Conservation (phyloP, 768 basidiomycete genomes). For the Tylopilus balloui region DNA sequence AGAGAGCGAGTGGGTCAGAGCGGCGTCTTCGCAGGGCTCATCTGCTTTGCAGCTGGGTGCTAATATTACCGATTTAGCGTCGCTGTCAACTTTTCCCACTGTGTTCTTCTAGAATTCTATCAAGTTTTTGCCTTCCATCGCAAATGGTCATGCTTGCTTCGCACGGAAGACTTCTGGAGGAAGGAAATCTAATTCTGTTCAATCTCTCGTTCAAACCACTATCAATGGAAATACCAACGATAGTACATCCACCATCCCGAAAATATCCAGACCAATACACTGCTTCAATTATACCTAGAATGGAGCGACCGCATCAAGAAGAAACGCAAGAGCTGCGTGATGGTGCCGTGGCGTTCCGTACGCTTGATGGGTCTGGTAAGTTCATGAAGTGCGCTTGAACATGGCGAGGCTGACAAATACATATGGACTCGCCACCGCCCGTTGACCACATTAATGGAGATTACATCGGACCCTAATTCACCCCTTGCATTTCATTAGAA, state of each 20-base stretch:
- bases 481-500: conserved; percentile 17
- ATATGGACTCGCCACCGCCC: conserved; percentile 15
- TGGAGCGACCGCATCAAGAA: conserved; percentile 5
- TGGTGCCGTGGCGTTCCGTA: conserved; percentile 15
- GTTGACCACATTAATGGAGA: conserved; percentile 16
- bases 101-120: conserved; percentile 11
- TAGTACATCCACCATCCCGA: conserved; percentile 3
- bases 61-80: conserved; percentile 9
- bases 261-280: conserved; percentile 2
- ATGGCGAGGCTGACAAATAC: conserved; percentile 21
- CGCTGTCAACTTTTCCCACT: conserved; percentile 4
- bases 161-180: conserved; percentile 6
- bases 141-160: conserved; percentile 4
- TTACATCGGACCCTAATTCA: conserved; percentile 20
- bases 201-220: not conserved
- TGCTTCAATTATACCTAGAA: conserved; percentile 9
- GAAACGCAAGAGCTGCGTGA: conserved; percentile 13
- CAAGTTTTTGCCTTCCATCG: not conserved
- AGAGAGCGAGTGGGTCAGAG: conserved; percentile 15
- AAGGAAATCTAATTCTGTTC: conserved; percentile 12
- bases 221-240: conserved; percentile 4
- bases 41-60: conserved; percentile 14
- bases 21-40: conserved; percentile 14
- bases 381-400: conserved; percentile 5
- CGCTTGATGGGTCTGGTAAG: conserved; percentile 15